phyloP scores from a whole-genome alignment of 495 filamentous ascomycete species.

The Aspergillus sclerotiicarbonarius region DNA sequence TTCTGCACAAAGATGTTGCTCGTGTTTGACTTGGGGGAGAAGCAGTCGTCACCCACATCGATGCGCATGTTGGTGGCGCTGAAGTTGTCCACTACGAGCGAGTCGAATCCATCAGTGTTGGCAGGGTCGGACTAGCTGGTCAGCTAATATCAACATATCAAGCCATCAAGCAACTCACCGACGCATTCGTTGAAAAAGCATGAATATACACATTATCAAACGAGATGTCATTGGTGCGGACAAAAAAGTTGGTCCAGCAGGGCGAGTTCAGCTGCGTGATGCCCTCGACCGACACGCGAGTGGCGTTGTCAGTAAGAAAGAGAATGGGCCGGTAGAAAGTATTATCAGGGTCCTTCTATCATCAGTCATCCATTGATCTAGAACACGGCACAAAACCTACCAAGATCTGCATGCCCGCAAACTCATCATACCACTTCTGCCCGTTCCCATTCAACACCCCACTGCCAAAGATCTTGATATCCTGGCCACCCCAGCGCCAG shows the following conservation, averaged over 20 bases:
- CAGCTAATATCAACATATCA: background rate
- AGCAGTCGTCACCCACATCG: slow-evolving; percentile 59
- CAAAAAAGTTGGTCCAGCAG: slow-evolving; percentile 60
- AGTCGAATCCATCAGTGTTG: slow-evolving; percentile 61
- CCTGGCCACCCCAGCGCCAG: slow-evolving; percentile 58
- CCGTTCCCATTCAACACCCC: slow-evolving; percentile 58
- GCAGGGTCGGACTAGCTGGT: slow-evolving; percentile 40
- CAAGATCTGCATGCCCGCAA: slow-evolving; percentile 45
- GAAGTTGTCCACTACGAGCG: slow-evolving; percentile 47
- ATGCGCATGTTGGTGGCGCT: slow-evolving; percentile 49
- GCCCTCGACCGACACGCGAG: slow-evolving; percentile 51
- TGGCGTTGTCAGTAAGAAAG: slow-evolving; percentile 57
- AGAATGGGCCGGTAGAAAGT: slow-evolving; percentile 54
- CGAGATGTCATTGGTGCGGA: slow-evolving; percentile 50
- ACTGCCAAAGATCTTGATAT: slow-evolving; percentile 55
- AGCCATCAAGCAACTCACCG: slow-evolving; percentile 19
- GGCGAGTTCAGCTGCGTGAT: slow-evolving; percentile 57
- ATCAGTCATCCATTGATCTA: background rate
- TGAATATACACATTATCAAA: slow-evolving; percentile 54
- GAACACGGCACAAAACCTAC: slow-evolving; percentile 20
- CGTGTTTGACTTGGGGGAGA: slow-evolving; percentile 58
- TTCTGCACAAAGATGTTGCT: slow-evolving; percentile 56
- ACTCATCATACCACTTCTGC: slow-evolving; percentile 48
- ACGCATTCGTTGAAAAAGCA: slow-evolving; percentile 51
- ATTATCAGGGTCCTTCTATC: slow-evolving; percentile 45